Percentiles rank a stretch among this genome's conserved stretches.
phyloP scores from a whole-genome alignment of 805 yeast species.

The Candida pseudoglaebosa region DNA sequence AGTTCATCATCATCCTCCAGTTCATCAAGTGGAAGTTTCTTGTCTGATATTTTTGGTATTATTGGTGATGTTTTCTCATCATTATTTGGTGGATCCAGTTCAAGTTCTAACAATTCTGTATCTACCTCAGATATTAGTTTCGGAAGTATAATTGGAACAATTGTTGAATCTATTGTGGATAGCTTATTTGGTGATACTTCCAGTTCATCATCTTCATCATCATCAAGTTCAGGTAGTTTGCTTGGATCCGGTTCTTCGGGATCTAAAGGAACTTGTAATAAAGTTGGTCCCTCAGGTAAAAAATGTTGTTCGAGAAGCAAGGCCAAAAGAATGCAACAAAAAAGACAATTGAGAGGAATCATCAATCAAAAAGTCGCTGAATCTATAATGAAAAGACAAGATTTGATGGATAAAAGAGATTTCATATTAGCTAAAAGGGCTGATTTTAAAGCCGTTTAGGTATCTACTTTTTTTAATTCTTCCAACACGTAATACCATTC shows the following conservation, averaged over 20 bases:
- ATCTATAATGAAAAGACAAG: constrained; percentile 8
- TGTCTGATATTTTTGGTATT: constrained; percentile 12
- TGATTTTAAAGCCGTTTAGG: constrained; percentile 5
- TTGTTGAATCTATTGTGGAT: constrained; percentile 3
- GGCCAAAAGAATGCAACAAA: constrained; percentile 15
- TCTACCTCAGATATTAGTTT: constrained; percentile 7
- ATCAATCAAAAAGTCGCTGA: constrained; percentile 17
- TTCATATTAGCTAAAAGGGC: constrained; percentile 4
- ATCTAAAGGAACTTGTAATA: constrained; percentile 4
- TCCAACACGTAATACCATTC: constrained; percentile 2
- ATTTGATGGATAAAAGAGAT: constrained; percentile 17
- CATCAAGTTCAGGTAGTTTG: constrained; percentile 6
- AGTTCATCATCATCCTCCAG: constrained; percentile 8
- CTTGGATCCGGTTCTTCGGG: constrained; percentile 9
- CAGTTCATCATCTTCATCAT: constrained; percentile 2
- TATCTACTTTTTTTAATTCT: not conserved
- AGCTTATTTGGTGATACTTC: constrained; percentile 3
- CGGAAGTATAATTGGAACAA: constrained; percentile 4
- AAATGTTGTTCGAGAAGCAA: constrained; percentile 21
- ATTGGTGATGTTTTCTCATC: constrained; percentile 10
- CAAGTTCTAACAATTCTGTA: constrained; percentile 7
- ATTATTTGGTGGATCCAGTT: constrained; percentile 9
- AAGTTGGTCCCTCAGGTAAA: constrained; percentile 7
- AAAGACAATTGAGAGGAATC: constrained; percentile 21
- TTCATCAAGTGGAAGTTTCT: constrained; percentile 4